Evolutionary conservation across 2,329 filamentous ascomycete genomes (phyloP).

Genomic region (Fusarium humuli): DNA sequence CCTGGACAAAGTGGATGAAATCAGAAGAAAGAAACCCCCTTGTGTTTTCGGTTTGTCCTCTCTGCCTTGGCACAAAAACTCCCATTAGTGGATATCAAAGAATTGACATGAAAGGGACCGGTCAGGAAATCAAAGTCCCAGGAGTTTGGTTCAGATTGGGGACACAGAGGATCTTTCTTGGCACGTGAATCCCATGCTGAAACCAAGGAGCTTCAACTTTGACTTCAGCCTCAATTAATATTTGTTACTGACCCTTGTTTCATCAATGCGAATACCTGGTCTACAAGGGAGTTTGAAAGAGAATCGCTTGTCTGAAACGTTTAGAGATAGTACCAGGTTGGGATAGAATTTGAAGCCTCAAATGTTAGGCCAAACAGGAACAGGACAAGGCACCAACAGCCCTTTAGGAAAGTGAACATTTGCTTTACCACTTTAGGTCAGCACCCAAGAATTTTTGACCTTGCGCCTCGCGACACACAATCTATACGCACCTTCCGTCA

Average conservation of each 20-base stretch:
- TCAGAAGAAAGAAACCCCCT: conserved; percentile 7
- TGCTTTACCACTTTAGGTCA: conserved; percentile 40
- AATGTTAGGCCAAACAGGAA: conserved; percentile 4
- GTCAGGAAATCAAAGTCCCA: not conserved
- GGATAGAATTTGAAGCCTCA: conserved; percentile 9
- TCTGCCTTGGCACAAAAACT: not conserved
- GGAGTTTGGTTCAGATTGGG: not conserved
- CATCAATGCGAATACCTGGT: conserved; percentile 31
- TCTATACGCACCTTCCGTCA: conserved; percentile 39
- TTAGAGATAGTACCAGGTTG: conserved; percentile 11
- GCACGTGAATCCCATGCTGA: conserved; percentile 28
- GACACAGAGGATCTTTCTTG: conserved; percentile 25
- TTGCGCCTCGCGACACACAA: conserved; percentile 40
- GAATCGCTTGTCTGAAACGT: conserved; percentile 29
- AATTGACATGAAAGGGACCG: not conserved
- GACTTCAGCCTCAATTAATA: conserved; percentile 8
- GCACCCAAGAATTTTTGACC: conserved; percentile 45
- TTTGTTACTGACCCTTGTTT: conserved; percentile 18
- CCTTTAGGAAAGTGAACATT: conserved; percentile 17
- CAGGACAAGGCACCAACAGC: conserved; percentile 4
- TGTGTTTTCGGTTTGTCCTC: not conserved
- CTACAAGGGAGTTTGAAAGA: conserved; percentile 13
- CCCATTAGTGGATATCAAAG: not conserved
- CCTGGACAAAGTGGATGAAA: not conserved
- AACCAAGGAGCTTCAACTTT: conserved; percentile 14